Evolutionary conservation across 805 yeast genomes (phyloP).

Genomic region (Lachancea fermentati): DNA sequence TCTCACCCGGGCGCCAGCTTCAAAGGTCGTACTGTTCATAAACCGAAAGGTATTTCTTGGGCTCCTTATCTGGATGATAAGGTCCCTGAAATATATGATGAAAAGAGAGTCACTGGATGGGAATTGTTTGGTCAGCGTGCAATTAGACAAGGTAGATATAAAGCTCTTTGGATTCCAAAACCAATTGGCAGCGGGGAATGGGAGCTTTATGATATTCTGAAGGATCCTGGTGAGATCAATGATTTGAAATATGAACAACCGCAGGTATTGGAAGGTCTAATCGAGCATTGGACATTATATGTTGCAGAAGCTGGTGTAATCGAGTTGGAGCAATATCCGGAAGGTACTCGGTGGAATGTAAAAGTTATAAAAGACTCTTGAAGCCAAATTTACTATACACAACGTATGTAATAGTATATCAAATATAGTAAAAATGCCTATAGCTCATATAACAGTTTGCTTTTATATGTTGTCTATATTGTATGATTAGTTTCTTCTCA

Average conservation of each 20-base stretch:
- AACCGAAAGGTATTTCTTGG: constrained; percentile 45
- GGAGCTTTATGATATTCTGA: constrained; percentile 41
- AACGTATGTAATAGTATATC: no score
- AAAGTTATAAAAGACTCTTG: no score
- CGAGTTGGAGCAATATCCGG: constrained; percentile 20
- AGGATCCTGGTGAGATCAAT: constrained; percentile 47
- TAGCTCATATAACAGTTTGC: no score
- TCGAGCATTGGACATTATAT: constrained; percentile 46
- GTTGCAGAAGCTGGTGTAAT: constrained; percentile 48
- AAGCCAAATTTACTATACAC: no score
- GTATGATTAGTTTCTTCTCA: no score
- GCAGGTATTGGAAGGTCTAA: constrained; percentile 37
- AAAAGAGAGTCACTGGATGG: constrained; percentile 48
- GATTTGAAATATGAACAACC: constrained; percentile 38
- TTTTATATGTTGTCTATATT: no score
- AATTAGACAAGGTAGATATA: constrained; percentile 43
- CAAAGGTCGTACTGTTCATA: constrained; percentile 40
- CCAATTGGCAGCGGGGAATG: constrained; percentile 46
- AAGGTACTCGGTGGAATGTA: constrained; percentile 2
- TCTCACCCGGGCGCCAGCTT: constrained; percentile 38
- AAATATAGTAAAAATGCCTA: no score
- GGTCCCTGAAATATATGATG: constrained; percentile 33
- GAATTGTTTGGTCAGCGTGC: constrained; percentile 55
- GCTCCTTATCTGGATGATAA: constrained; percentile 32
- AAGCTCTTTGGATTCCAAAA: constrained; percentile 44